A percentile compares a stretch with the other conserved stretches of the same genome.
These are phyloP conservation scores for Gamsiella multidivaricata DNA, from an alignment of 192 early-diverging fungal genomes.

Conservation along the genomic window DNA sequence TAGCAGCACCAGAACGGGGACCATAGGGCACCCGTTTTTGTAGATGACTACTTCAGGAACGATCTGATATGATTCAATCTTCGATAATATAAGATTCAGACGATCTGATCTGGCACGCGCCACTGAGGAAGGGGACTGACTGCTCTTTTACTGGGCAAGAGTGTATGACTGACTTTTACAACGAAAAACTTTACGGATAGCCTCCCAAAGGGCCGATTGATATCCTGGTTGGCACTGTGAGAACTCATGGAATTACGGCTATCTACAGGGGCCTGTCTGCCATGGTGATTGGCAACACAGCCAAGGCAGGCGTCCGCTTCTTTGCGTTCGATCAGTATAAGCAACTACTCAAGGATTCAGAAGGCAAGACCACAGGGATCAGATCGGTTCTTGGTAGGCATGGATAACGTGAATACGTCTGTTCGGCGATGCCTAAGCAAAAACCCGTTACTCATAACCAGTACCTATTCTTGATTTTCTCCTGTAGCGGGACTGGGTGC, in stretches of 20 bases:
- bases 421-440: too few species aligned
- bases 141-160: constrained; percentile 15
- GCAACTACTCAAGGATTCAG: constrained; percentile 70
- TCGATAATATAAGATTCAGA: neutral
- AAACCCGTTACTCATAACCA: too few species aligned
- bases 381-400: constrained; percentile 70
- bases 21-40: too few species aligned
- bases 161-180: neutral
- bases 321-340: constrained; percentile 91
- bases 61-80: constrained; percentile 19
- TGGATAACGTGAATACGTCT: too few species aligned
- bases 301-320: constrained; percentile 94
- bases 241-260: constrained; percentile 75
- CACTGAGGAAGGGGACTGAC: too few species aligned
- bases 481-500: constrained; percentile 81
- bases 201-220: constrained; percentile 84
- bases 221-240: constrained; percentile 77
- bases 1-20: too few species aligned
- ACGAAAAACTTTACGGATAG: constrained; percentile 15
- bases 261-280: constrained; percentile 92
- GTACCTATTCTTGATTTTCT: neutral
- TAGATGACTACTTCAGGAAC: too few species aligned
- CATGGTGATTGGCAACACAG: constrained; percentile 90
- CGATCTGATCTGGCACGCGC: too few species aligned
- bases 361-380: constrained; percentile 76